phyloP scores from a whole-genome alignment of 768 basidiomycete species.

The Boletus vermiculosoides region DNA sequence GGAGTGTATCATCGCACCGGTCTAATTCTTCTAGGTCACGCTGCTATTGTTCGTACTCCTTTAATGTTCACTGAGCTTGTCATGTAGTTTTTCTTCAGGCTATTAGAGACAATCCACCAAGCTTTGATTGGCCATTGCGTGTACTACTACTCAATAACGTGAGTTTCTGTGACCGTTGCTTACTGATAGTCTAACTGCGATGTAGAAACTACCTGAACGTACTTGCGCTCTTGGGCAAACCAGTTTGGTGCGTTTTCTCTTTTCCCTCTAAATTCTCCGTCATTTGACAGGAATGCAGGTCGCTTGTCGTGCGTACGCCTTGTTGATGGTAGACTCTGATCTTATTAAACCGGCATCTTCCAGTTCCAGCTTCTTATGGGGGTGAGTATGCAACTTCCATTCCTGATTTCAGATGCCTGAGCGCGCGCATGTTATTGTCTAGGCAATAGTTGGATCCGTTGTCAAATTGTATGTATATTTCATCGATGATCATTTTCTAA shows the following conservation, averaged over 20 bases:
- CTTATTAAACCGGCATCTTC: neutral
- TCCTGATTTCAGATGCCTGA: slow-evolving; percentile 1
- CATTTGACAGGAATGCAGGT: slow-evolving; percentile 38
- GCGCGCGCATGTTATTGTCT: neutral
- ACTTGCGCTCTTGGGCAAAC: slow-evolving; percentile 36
- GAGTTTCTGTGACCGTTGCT: slow-evolving; percentile 20
- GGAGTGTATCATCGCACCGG: neutral
- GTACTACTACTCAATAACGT: slow-evolving; percentile 58
- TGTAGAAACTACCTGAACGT: slow-evolving; percentile 43
- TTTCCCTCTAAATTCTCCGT: neutral
- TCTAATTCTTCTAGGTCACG: slow-evolving; percentile 27
- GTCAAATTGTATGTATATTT: slow-evolving; percentile 49
- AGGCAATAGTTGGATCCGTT: slow-evolving; percentile 55
- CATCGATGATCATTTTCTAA: neutral
- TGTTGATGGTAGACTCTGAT: slow-evolving; percentile 5
- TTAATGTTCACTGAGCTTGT: neutral
- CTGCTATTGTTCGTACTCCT: slow-evolving; percentile 31
- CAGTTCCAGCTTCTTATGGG: slow-evolving; percentile 47
- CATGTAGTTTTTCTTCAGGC: slow-evolving; percentile 31
- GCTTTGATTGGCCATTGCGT: slow-evolving; percentile 49
- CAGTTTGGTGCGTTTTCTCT: slow-evolving; percentile 41
- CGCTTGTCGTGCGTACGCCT: slow-evolving; percentile 43
- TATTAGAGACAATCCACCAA: slow-evolving; percentile 49
- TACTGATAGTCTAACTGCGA: slow-evolving; percentile 2
- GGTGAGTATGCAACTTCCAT: slow-evolving; percentile 20